Conservation (phyloP, 352 stramenopile species). For the Pseudoperonospora humuli region DNA sequence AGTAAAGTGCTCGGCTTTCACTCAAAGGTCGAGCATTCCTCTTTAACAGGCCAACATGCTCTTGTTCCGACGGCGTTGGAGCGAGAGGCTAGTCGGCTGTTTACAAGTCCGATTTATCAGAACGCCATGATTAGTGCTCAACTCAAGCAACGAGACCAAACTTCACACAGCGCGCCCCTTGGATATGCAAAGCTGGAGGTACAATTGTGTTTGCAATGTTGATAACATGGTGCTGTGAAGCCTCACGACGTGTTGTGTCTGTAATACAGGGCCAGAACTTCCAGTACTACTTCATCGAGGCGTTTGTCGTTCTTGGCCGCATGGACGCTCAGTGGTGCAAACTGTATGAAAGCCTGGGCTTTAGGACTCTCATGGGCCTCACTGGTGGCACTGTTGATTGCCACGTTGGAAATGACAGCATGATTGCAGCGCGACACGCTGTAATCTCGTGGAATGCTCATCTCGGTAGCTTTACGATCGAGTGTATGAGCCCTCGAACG, state of each 20-base stretch:
- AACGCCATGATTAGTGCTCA: slow-evolving; percentile 35
- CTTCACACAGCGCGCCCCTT: slow-evolving; percentile 22
- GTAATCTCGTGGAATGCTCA: slow-evolving; percentile 57
- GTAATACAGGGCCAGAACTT: slow-evolving; percentile 39
- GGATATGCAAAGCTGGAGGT: slow-evolving; percentile 77
- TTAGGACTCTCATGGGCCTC: slow-evolving; percentile 40
- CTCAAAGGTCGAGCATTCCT: slow-evolving; percentile 29
- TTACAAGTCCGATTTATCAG: slow-evolving; percentile 41
- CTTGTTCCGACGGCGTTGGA: slow-evolving; percentile 16
- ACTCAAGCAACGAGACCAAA: slow-evolving; percentile 24
- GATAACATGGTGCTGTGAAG: background rate
- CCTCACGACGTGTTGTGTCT: slow-evolving; percentile 10
- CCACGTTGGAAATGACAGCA: slow-evolving; percentile 59
- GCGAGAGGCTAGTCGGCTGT: slow-evolving; percentile 30
- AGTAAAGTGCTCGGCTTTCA: slow-evolving; percentile 51
- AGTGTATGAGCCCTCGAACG: slow-evolving; percentile 49
- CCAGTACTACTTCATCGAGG: slow-evolving; percentile 63
- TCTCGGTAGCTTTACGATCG: slow-evolving; percentile 45
- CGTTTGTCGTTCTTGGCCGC: slow-evolving; percentile 56
- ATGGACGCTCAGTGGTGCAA: slow-evolving; percentile 41
- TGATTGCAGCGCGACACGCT: slow-evolving; percentile 50
- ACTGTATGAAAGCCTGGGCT: slow-evolving; percentile 50
- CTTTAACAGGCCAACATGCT: background rate
- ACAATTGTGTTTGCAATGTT: slow-evolving; percentile 6
- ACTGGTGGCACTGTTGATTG: slow-evolving; percentile 49